These are phyloP conservation scores for Salix suchowensis DNA, from an alignment of 345 rosid species.

Conservation along the genomic window DNA sequence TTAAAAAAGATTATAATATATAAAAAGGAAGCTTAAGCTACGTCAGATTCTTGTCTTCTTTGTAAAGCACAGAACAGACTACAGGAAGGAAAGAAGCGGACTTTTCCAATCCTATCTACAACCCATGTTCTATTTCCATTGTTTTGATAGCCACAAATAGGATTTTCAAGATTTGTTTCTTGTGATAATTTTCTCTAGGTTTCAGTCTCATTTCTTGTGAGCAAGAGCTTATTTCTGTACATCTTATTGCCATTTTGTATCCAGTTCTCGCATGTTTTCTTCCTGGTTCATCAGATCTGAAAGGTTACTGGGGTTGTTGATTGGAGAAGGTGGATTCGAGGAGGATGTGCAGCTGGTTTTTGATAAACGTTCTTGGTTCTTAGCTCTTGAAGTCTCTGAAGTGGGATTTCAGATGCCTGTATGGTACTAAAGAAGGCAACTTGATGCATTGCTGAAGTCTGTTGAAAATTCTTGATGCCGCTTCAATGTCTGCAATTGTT, in stretches of 20 bases:
- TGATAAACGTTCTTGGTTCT: not conserved
- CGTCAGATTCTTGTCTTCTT: constrained; percentile 24
- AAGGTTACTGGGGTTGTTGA: not conserved
- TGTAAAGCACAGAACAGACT: not conserved
- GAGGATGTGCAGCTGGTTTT: constrained; percentile 15
- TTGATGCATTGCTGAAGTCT: constrained; percentile 15
- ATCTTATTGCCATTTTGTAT: not conserved
- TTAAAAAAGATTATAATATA: not conserved
- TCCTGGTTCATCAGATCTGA: constrained; percentile 37
- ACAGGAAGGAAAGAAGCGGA: constrained; percentile 9
- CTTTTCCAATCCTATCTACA: constrained; percentile 18
- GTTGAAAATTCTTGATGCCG: not conserved
- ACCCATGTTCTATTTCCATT: constrained; percentile 46
- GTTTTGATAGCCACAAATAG: constrained; percentile 24
- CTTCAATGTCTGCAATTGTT: not conserved
- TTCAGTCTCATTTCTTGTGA: constrained; percentile 3
- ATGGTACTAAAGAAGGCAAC: constrained; percentile 24
- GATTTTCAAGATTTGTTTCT: constrained; percentile 9
- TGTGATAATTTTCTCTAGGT: not conserved
- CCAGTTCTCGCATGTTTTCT: not conserved
- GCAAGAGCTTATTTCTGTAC: constrained; percentile 7
- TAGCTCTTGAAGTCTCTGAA: not conserved
- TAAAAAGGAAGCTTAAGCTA: constrained; percentile 13
- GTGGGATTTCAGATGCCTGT: constrained; percentile 6
- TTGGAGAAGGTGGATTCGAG: constrained; percentile 8